These are phyloP conservation scores for Trichosanthes truncata DNA, from an alignment of 306 rosid species.

Conservation along the genomic window DNA sequence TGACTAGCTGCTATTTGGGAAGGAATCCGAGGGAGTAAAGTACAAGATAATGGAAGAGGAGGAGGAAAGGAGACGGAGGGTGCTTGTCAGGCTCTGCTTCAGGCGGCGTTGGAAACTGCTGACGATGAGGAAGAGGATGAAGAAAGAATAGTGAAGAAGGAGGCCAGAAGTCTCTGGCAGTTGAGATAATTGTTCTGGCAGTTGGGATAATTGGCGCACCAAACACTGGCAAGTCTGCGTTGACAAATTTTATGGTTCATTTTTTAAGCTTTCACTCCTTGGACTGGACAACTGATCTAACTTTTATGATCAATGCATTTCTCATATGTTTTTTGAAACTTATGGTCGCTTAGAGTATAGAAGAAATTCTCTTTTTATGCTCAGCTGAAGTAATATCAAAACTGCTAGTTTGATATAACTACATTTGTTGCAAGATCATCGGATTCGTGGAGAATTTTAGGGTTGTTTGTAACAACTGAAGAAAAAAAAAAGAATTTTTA, in stretches of 20 bases:
- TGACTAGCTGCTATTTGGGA: constrained; percentile 32
- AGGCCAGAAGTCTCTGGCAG: constrained; percentile 73
- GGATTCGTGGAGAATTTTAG: not conserved
- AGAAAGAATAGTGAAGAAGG: constrained; percentile 41
- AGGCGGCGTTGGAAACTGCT: constrained; percentile 41
- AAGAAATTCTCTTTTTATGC: not conserved
- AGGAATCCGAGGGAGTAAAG: constrained; percentile 26
- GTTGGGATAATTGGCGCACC: constrained; percentile 96
- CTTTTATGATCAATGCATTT: not conserved
- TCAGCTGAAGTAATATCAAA: not conserved
- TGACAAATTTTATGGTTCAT: constrained; percentile 76
- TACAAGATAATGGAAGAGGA: constrained; percentile 33
- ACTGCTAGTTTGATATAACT: not conserved
- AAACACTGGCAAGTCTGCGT: constrained; percentile 88
- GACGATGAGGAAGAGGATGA: constrained; percentile 29
- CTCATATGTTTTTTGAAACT: not conserved
- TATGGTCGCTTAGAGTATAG: not conserved
- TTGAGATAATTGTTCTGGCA: too few species aligned
- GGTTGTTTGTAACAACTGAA: too few species aligned
- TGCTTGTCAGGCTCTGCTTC: constrained; percentile 64
- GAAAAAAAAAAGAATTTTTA: too few species aligned
- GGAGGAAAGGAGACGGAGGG: constrained; percentile 44
- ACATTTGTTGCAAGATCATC: too few species aligned
- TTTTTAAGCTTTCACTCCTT: not conserved
- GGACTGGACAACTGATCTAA: not conserved